A percentile compares a stretch with the other conserved stretches of the same genome.
Evolutionary conservation across 2,329 filamentous ascomycete species (phyloP).

Genomic region (Beauveria scarabaeidicola): DNA sequence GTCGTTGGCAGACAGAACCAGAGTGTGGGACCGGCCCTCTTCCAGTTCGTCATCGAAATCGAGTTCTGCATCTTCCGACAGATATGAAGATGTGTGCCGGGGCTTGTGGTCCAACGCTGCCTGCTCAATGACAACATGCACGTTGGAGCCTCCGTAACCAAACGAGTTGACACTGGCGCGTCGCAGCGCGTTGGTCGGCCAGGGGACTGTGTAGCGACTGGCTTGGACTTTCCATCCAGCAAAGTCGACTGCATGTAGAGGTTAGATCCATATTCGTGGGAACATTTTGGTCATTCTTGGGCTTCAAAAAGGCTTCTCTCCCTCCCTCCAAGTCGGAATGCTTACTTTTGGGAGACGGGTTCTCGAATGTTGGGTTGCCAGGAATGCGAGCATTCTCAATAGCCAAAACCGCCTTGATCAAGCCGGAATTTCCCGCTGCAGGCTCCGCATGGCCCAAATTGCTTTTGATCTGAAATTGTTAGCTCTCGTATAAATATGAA

Average conservation of each 20-base stretch:
- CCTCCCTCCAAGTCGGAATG: slow-evolving; percentile 5
- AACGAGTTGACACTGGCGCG: slow-evolving; percentile 31
- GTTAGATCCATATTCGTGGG: neutral
- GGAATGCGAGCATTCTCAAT: slow-evolving; percentile 21
- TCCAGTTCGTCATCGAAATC: neutral
- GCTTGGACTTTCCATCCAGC: slow-evolving; percentile 18
- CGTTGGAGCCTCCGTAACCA: slow-evolving; percentile 36
- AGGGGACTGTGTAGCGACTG: slow-evolving; percentile 23
- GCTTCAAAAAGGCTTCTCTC: slow-evolving; percentile 9
- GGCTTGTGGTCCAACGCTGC: neutral
- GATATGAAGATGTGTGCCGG: neutral
- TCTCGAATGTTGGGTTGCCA: slow-evolving; percentile 26
- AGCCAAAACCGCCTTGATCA: slow-evolving; percentile 22
- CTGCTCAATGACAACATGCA: slow-evolving; percentile 29
- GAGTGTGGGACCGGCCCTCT: neutral
- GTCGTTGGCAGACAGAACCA: slow-evolving; percentile 15
- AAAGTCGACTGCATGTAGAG: slow-evolving; percentile 29
- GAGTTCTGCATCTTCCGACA: neutral
- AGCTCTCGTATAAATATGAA: neutral
- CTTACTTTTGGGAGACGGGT: neutral
- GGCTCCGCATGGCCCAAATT: slow-evolving; percentile 25
- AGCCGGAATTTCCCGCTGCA: slow-evolving; percentile 20
- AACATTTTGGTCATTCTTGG: too few relatives aligned
- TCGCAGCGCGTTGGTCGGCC: slow-evolving; percentile 19
- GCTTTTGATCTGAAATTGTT: slow-evolving; percentile 16